Evolutionary conservation across 169 alveolate species (phyloP).

Genomic region (Cryptosporidium bovis): DNA sequence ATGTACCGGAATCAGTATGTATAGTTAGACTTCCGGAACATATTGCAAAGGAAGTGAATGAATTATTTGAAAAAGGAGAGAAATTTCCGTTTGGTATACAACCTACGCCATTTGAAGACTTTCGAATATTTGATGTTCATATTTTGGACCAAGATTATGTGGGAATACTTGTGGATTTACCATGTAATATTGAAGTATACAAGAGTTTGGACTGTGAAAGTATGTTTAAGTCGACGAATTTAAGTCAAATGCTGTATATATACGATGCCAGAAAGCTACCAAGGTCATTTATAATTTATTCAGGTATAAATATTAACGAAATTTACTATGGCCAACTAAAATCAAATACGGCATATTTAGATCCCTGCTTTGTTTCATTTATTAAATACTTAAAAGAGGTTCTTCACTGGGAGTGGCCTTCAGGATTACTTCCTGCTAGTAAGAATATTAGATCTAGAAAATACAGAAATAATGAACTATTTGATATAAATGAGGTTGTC

Average conservation of each 20-base stretch:
- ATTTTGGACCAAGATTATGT: conserved; percentile 73
- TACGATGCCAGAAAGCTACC: conserved; percentile 74
- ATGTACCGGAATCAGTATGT: conserved; percentile 76
- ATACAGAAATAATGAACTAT: conserved; percentile 83
- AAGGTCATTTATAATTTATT: conserved; percentile 7
- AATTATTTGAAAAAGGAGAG: conserved; percentile 64
- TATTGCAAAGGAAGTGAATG: conserved; percentile 73
- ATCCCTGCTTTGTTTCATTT: conserved; percentile 32
- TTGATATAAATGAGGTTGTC: conserved; percentile 82
- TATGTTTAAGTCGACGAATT: conserved; percentile 82
- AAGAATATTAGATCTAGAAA: conserved; percentile 83
- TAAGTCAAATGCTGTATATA: conserved; percentile 78
- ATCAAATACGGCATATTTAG: conserved; percentile 48
- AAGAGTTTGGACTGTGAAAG: conserved; percentile 86
- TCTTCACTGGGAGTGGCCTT: conserved; percentile 89
- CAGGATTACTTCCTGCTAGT: conserved; percentile 87
- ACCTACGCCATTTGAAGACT: conserved; percentile 79
- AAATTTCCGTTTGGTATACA: conserved; percentile 74
- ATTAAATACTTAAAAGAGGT: conserved; percentile 76
- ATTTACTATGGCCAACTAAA: conserved; percentile 35
- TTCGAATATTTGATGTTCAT: conserved; percentile 75
- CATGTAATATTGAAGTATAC: conserved; percentile 86
- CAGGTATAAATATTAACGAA: background rate
- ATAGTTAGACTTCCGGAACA: conserved; percentile 74
- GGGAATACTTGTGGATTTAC: conserved; percentile 86